phyloP scores from a whole-genome alignment of 306 rosid species.

The Rosa multiflora region DNA sequence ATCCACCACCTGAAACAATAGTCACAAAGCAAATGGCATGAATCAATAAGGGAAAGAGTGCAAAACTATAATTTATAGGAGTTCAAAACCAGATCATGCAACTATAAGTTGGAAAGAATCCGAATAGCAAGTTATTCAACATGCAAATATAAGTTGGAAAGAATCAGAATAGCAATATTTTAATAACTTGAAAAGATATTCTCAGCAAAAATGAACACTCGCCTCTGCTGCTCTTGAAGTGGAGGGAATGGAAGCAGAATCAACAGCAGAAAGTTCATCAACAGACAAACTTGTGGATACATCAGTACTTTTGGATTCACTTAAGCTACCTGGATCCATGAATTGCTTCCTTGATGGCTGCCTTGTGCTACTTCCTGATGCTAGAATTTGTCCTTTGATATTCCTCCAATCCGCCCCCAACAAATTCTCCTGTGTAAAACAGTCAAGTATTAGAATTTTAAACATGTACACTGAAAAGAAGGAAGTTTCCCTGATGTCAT shows the following conservation, averaged over 20 bases:
- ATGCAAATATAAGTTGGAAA: not conserved
- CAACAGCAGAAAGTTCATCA: conserved; percentile 69
- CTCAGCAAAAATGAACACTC: conserved; percentile 25
- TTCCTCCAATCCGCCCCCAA: conserved; percentile 77
- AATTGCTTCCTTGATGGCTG: conserved; percentile 74
- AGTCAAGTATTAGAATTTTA: not conserved
- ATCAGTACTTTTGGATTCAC: conserved; percentile 85
- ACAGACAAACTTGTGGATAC: conserved; percentile 77
- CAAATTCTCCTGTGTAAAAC: conserved; percentile 56
- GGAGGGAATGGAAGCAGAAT: conserved; percentile 75
- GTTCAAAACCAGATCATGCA: not conserved
- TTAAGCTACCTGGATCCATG: conserved; percentile 60
- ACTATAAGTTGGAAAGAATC: not conserved
- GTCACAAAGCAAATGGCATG: not conserved
- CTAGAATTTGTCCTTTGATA: conserved; percentile 77
- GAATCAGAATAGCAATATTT: not conserved
- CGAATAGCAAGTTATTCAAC: not conserved
- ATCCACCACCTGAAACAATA: conserved; percentile 56
- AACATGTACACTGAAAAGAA: not conserved
- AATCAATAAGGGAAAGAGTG: not conserved
- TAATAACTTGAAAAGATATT: not conserved
- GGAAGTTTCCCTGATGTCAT: not conserved
- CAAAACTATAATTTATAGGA: not conserved
- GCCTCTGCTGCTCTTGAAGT: conserved; percentile 87
- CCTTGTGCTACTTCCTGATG: conserved; percentile 56